Percentiles rank a stretch among this genome's conserved stretches.
Evolutionary conservation across 129 eudicot species (phyloP).

Genomic region (Oenanthe sinensis): DNA sequence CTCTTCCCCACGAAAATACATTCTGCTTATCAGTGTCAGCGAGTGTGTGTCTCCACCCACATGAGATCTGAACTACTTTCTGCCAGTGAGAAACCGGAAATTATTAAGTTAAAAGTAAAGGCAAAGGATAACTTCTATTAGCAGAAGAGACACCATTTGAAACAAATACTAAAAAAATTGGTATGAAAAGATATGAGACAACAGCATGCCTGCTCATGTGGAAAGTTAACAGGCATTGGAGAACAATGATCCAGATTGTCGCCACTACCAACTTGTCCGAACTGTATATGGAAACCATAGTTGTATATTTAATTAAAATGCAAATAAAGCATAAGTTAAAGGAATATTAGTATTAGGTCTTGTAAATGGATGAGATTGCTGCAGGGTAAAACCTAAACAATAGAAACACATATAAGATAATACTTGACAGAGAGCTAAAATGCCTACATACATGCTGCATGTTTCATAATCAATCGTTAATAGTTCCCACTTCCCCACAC

Average conservation of each 20-base stretch:
- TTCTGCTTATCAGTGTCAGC: constrained; percentile 69
- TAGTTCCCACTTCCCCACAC: neutral
- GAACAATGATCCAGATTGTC: constrained; percentile 78
- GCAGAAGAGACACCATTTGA: constrained; percentile 4
- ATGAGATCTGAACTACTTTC: constrained; percentile 84
- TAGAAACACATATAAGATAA: neutral
- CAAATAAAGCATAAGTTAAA: neutral
- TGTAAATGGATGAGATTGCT: neutral
- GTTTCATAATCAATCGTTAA: neutral
- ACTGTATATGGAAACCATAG: constrained; percentile 35
- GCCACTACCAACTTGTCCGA: constrained; percentile 97
- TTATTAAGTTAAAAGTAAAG: neutral
- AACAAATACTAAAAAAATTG: constrained; percentile 11
- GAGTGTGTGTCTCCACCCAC: constrained; percentile 99
- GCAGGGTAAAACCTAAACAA: neutral
- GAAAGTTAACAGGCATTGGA: constrained; percentile 73
- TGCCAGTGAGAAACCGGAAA: constrained; percentile 24
- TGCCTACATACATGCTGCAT: neutral
- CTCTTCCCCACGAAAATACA: constrained; percentile 96
- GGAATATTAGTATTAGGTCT: neutral
- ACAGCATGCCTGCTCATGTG: constrained; percentile 67
- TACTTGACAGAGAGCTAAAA: neutral
- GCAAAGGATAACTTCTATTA: neutral
- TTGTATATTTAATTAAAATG: neutral
- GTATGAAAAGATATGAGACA: neutral